These are phyloP conservation scores for Stemphylium beticola DNA, from an alignment of 2,329 filamentous ascomycete species.

Conservation along the genomic window DNA sequence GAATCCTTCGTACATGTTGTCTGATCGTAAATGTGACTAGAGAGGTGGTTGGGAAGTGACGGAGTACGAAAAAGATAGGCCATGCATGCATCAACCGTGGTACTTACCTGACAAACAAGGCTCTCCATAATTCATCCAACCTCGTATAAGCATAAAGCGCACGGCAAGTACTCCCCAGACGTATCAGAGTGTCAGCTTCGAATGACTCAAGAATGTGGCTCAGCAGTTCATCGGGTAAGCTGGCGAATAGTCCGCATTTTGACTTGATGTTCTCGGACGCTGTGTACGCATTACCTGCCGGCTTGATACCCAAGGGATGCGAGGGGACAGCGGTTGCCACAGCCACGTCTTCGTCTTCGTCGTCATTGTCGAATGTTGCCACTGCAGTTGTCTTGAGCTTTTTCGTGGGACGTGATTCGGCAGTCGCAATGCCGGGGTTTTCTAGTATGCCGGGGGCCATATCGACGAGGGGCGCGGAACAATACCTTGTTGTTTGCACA, in stretches of 20 bases:
- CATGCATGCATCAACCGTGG: slow-evolving; percentile 7
- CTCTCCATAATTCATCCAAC: slow-evolving; percentile 88
- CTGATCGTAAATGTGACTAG: neutral
- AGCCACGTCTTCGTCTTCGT: slow-evolving; percentile 48
- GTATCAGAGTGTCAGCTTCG: slow-evolving; percentile 66
- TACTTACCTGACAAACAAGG: slow-evolving; percentile 82
- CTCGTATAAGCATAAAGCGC: slow-evolving; percentile 85
- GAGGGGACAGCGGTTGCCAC: slow-evolving; percentile 67
- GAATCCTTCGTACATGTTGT: neutral
- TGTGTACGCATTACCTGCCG: slow-evolving; percentile 81
- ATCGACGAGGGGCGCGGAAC: slow-evolving; percentile 12
- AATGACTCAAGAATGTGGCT: slow-evolving; percentile 77
- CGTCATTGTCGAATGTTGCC: slow-evolving; percentile 26
- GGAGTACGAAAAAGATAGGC: slow-evolving; percentile 7
- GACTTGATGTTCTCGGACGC: slow-evolving; percentile 70
- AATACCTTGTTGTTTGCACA: slow-evolving; percentile 13
- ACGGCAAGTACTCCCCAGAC: slow-evolving; percentile 78
- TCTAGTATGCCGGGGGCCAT: slow-evolving; percentile 47
- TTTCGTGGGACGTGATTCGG: slow-evolving; percentile 46
- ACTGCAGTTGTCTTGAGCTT: slow-evolving; percentile 39
- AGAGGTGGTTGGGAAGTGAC: slow-evolving; percentile 3
- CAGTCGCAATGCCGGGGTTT: slow-evolving; percentile 24
- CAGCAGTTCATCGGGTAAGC: slow-evolving; percentile 81
- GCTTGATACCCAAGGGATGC: slow-evolving; percentile 85
- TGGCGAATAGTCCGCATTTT: slow-evolving; percentile 68